Conservation (phyloP, 2,329 filamentous ascomycete genomes). For the Pseudogymnoascus sp. region DNA sequence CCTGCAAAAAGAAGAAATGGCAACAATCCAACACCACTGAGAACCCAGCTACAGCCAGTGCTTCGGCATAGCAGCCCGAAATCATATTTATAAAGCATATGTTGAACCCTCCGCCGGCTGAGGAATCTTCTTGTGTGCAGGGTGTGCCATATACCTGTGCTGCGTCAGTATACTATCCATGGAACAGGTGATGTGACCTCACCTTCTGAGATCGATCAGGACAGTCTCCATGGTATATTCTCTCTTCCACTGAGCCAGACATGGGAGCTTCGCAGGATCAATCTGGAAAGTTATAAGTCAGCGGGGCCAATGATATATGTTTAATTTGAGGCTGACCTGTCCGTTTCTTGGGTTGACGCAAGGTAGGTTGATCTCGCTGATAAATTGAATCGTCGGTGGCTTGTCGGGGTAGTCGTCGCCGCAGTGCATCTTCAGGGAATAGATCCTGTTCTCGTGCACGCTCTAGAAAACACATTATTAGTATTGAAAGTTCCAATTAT, state of each 20-base stretch:
- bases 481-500: background rate
- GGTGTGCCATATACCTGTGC: constrained; percentile 81
- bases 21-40: constrained; percentile 11
- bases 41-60: background rate
- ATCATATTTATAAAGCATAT: constrained; percentile 30
- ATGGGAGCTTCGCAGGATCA: constrained; percentile 74
- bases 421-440: constrained; percentile 95
- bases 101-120: constrained; percentile 83
- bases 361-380: constrained; percentile 92
- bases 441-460: constrained; percentile 97
- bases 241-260: constrained; percentile 81
- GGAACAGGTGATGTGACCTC: constrained; percentile 20
- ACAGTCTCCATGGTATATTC: constrained; percentile 95
- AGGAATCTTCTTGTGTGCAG: constrained; percentile 86
- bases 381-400: constrained; percentile 84
- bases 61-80: background rate
- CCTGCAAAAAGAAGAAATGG: constrained; percentile 16
- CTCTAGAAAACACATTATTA: constrained; percentile 45
- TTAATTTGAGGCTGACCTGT: constrained; percentile 40
- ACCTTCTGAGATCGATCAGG: constrained; percentile 77
- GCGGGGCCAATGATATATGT: background rate
- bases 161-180: constrained; percentile 21
- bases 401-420: constrained; percentile 80
- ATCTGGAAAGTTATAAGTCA: constrained; percentile 42
- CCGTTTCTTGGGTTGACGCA: constrained; percentile 78